Base-by-base conservation (phyloP, 257 asterid species). In the Orobanche coerulescens region DNA sequence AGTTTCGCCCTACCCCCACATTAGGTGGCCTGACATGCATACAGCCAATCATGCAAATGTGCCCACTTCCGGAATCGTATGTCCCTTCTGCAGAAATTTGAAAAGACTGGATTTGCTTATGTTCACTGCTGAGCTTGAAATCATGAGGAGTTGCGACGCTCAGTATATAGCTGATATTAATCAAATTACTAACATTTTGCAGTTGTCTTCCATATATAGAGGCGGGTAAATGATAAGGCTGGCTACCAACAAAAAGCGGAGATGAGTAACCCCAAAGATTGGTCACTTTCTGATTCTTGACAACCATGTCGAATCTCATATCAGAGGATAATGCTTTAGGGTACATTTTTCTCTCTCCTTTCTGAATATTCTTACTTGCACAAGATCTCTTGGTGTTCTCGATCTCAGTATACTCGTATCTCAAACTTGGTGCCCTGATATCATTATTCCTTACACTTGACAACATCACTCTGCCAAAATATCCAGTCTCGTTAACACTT, bases 41-140 rank as follows among this genome's bases (percentile, higher is more conserved):
- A 69, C 96, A 91, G 20, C 96, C 97, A 71, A 65, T 64, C 96
- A 91, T 83, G 80, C 96, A 91, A 62, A 88, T 89, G 50, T 77
- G 94, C 42, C 96, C 97, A 14, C 54, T 75, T 53, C 56, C 64
- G n/a, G 81, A 55, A 69, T 87, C 84, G 60, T 87, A 91, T 5
- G 69, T 66, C 50, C 97, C 97, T 77, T 91, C 97, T 20, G 95
- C 94, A 30, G 89, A 80, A 50, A 91, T 79, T 61, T 72, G 84
- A 18, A 82, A 31, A 4, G 82, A 70, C 60, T 69, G 62, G 58
- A 78, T 68, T 18, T 57, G 74, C 61, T 50, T 62, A 54, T 64
- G 68, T 37, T 76, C 76, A 57, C 58, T 62, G 76, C 75, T 81
- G 64, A 79, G 77, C 84, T 75, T 68, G 67, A 84, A 78, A 69